phyloP scores from a whole-genome alignment of 148 eudicot species.

The Rhododendron williamsianum region DNA sequence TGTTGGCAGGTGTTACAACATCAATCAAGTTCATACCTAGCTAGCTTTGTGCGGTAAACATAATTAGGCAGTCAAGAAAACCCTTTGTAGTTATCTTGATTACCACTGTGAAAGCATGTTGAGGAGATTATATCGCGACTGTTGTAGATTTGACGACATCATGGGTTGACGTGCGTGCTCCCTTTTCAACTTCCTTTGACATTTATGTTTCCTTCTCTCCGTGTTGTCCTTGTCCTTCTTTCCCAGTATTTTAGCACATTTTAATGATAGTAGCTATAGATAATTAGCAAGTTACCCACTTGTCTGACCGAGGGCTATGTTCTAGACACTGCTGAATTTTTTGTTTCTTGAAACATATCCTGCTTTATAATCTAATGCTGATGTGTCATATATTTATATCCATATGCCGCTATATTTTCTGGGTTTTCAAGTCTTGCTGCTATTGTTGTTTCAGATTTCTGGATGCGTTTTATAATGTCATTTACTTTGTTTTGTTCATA shows the following conservation, averaged over 20 bases:
- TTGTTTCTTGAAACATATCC: constrained; percentile 11
- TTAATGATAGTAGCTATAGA: neutral
- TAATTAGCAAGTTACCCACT: constrained; percentile 22
- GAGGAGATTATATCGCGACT: neutral
- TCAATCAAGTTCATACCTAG: neutral
- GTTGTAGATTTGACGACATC: neutral
- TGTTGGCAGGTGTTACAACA: neutral
- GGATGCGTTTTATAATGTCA: constrained; percentile 24
- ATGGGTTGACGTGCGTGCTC: neutral
- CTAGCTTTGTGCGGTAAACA: neutral
- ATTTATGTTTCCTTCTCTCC: neutral
- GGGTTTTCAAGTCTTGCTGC: neutral
- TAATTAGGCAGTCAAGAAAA: neutral
- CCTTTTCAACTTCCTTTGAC: neutral
- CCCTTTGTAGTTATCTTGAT: neutral
- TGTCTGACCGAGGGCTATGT: neutral
- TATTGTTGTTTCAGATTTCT: constrained; percentile 50
- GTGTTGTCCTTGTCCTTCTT: neutral
- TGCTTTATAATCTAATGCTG: neutral
- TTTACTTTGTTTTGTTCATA: neutral
- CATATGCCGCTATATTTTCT: neutral
- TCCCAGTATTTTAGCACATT: neutral
- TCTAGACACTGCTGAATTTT: constrained; percentile 29
- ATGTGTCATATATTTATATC: constrained; percentile 15
- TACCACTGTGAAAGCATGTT: neutral